These are phyloP conservation scores for Globisporangium okanoganense DNA, from an alignment of 352 stramenopile genomes.

Conservation along the genomic window DNA sequence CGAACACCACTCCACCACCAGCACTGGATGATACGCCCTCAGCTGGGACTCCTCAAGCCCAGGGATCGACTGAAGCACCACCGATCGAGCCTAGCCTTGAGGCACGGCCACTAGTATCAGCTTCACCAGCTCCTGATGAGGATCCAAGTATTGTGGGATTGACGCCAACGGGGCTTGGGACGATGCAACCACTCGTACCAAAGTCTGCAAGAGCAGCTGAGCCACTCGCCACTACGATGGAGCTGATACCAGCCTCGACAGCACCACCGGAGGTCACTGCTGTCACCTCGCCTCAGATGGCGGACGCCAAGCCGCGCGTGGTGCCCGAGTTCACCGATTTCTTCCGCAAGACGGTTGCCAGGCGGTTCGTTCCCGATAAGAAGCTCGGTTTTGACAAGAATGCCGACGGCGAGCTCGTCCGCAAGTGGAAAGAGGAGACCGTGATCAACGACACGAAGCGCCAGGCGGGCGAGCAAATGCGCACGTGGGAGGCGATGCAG, in stretches of 20 bases:
- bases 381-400: constrained; percentile 62
- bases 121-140: background rate
- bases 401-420: constrained; percentile 43
- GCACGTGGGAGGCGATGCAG: constrained; percentile 65
- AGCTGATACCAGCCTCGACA: background rate
- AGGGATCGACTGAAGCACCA: background rate
- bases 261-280: background rate
- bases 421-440: constrained; percentile 59
- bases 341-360: constrained; percentile 55
- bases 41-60: background rate
- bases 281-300: background rate
- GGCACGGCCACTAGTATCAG: background rate
- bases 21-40: background rate
- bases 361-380: constrained; percentile 38
- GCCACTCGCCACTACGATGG: background rate
- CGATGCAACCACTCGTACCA: background rate
- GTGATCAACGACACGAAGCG: constrained; percentile 38
- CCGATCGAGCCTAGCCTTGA: background rate
- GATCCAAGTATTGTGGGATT: background rate
- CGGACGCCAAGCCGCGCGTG: constrained; percentile 4
- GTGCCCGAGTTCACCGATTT: constrained; percentile 69
- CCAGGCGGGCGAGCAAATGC: constrained; percentile 30
- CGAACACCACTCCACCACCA: background rate
- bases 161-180: constrained; percentile 3
- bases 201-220: constrained; percentile 1